These are phyloP conservation scores for Spiromastix sp. DNA, from an alignment of 2,329 filamentous ascomycete genomes.

Conservation along the genomic window DNA sequence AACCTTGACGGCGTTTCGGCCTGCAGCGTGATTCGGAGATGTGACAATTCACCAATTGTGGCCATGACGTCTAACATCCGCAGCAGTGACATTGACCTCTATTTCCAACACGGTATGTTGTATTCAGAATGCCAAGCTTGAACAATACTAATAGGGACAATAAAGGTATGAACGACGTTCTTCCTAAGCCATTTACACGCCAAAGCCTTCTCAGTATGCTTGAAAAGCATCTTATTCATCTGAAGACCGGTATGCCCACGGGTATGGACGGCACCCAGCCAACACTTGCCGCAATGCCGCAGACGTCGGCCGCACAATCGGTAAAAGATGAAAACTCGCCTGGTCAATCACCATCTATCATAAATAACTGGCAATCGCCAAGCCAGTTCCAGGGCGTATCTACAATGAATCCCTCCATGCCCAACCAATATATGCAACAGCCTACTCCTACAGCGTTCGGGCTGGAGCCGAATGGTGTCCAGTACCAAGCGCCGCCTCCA, in stretches of 20 bases:
- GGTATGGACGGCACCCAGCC: slow-evolving; percentile 42
- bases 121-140: not conserved
- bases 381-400: slow-evolving; percentile 48
- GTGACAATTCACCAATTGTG: slow-evolving; percentile 76
- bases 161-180: slow-evolving; percentile 89
- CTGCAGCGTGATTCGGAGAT: slow-evolving; percentile 83
- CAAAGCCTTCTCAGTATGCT: slow-evolving; percentile 76
- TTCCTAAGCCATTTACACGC: slow-evolving; percentile 93
- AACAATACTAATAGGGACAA: not conserved
- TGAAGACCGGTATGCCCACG: slow-evolving; percentile 59
- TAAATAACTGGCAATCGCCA: slow-evolving; percentile 53
- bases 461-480: slow-evolving; percentile 12
- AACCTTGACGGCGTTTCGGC: slow-evolving; percentile 90
- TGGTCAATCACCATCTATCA: slow-evolving; percentile 49
- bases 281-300: slow-evolving; percentile 34
- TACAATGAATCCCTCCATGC: slow-evolving; percentile 41
- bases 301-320: slow-evolving; percentile 44
- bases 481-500: slow-evolving; percentile 9
- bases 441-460: slow-evolving; percentile 9
- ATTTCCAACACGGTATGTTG: slow-evolving; percentile 82
- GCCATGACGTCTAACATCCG: slow-evolving; percentile 99
- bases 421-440: slow-evolving; percentile 27
- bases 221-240: slow-evolving; percentile 75
- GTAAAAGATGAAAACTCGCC: slow-evolving; percentile 55
- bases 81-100: slow-evolving; percentile 91